These are phyloP conservation scores for Scytalidium sp. DNA, from an alignment of 2,329 filamentous ascomycete genomes.

Conservation along the genomic window DNA sequence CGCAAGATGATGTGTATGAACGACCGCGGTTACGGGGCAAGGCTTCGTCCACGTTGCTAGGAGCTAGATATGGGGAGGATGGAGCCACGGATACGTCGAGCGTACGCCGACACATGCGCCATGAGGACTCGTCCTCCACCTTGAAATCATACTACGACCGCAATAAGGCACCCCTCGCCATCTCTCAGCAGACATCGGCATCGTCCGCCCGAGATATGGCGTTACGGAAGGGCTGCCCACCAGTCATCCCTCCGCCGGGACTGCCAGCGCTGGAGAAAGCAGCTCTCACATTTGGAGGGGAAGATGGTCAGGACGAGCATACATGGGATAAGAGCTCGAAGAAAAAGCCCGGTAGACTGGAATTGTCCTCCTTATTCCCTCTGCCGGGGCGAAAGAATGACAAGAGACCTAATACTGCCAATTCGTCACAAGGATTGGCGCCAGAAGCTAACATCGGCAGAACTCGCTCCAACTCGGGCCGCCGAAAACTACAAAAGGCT, in stretches of 20 bases:
- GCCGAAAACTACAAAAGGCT: constrained; percentile 19
- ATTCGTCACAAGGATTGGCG: constrained; percentile 16
- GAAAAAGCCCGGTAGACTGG: constrained; percentile 25
- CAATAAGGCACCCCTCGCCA: constrained; percentile 34
- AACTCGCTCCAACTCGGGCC: constrained; percentile 5
- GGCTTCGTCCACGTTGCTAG: constrained; percentile 42
- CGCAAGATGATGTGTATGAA: constrained; percentile 19
- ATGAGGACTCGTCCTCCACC: constrained; percentile 40
- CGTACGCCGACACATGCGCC: constrained; percentile 26
- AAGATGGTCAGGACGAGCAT: neutral
- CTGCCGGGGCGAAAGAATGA: constrained; percentile 12
- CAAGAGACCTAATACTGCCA: constrained; percentile 11
- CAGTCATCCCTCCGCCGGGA: constrained; percentile 14
- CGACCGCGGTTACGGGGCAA: constrained; percentile 34
- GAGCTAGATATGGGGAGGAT: constrained; percentile 34
- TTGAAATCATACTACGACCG: constrained; percentile 44
- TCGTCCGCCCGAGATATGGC: constrained; percentile 36
- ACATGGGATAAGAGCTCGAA: constrained; percentile 11
- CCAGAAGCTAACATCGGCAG: constrained; percentile 6
- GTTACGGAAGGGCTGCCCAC: constrained; percentile 32
- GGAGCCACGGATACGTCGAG: constrained; percentile 30
- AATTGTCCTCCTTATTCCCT: constrained; percentile 27
- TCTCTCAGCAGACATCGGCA: constrained; percentile 41
- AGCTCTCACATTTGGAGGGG: neutral
- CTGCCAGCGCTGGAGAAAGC: neutral